Evolutionary conservation across 2,329 filamentous ascomycete species (phyloP), one percentile per base, ranked within the genome.

Genomic region (Talaromyces sp.): DNA sequence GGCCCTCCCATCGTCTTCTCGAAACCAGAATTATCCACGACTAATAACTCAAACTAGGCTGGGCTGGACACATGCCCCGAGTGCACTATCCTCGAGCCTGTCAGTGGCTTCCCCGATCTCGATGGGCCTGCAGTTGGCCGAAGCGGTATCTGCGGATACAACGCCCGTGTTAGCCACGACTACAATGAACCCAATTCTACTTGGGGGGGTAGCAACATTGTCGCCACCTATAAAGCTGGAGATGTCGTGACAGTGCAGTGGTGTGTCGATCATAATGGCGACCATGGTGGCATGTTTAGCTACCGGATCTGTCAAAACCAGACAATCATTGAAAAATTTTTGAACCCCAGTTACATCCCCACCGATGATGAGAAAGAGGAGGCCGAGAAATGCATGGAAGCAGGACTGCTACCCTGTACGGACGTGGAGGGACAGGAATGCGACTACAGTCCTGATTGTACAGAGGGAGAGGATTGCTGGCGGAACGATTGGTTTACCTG

Each of bases 401-500:
- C 67, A 0, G 82, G 82, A 1, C 67, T 79, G 0, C 73, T 84
- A 4, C 68, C 73, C 0, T 84, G 82, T 70, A 82, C 77, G 0
- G 80, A 82, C 58, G 81, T 84, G 3, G 62, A 73, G 10, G 82
- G 82, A 0, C 81, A 84, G 69, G 64, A 67, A 5, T 84, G 82
- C 66, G 77, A 67, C 1, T 83, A 78, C 65, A 83, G 70, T 64
- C 73, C 80, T 0, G 82, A 84, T 65, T 84, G 82, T 65, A 63
- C 68, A 0, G 59, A 69, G 17, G 81, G 69, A 0, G 70, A 82
- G 65, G 65, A 77, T 0, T 84, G 82, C 67, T 79, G 73, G 60
- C 72, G 79, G 3, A 82, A 84, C 59, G 79, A 83, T 68, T 84
- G 82, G 82, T 84, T 83, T 64, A 84, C 81, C 0, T 84, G 82